Percentiles rank a stretch among this genome's conserved stretches.
These are phyloP conservation scores for Buxus sempervirens DNA, from an alignment of 164 flowering plant genomes.

Conservation along the genomic window DNA sequence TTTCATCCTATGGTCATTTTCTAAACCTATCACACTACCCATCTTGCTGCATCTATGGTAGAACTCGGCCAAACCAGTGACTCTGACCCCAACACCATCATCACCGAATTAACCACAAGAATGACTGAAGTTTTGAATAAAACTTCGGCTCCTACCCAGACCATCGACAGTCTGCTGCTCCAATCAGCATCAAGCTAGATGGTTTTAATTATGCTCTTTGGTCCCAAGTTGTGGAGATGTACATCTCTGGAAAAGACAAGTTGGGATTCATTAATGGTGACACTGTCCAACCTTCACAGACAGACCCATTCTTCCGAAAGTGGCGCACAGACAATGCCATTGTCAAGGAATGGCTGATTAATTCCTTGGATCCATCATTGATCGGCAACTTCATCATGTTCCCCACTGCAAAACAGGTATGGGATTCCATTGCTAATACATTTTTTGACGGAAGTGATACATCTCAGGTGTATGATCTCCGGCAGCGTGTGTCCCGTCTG, in stretches of 20 bases:
- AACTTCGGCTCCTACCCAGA: neutral
- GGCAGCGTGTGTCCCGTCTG: neutral
- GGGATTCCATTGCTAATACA: neutral
- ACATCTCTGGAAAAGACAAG: too few species aligned
- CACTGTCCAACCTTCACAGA: neutral
- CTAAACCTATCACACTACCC: too few species aligned
- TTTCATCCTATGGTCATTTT: too few species aligned
- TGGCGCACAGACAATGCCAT: neutral
- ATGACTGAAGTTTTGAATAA: constrained; percentile 3
- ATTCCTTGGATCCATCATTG: neutral
- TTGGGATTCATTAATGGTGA: neutral
- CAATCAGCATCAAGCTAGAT: neutral
- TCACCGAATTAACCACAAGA: too few species aligned
- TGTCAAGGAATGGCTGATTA: too few species aligned
- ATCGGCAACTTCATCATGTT: neutral
- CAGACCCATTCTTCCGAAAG: neutral
- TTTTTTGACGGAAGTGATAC: constrained; percentile 3
- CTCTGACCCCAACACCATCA: too few species aligned
- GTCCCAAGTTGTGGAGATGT: too few species aligned
- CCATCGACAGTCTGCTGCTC: neutral
- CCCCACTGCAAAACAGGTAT: neutral
- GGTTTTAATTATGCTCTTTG: neutral
- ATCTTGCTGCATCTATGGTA: too few species aligned
- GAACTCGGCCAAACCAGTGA: too few species aligned
- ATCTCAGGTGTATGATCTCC: neutral